Percentiles rank a stretch among this genome's conserved stretches.
phyloP scores from a whole-genome alignment of 140 eudicot species.

The Bidens hawaiensis region DNA sequence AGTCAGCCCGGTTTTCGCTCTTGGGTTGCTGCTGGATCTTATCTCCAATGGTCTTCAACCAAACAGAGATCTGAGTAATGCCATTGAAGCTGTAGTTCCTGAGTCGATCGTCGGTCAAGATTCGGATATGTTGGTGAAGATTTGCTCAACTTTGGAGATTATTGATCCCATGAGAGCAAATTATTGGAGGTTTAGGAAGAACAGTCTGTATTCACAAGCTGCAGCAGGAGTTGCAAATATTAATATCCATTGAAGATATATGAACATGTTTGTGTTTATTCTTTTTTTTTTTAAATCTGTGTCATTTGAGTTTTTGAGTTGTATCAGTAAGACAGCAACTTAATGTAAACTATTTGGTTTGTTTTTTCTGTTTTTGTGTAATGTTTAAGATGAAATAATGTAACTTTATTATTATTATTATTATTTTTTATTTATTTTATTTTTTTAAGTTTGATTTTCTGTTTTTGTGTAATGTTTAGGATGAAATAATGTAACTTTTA shows the following conservation, averaged over 20 bases:
- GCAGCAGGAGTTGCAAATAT: constrained; percentile 26
- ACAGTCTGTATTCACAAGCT: constrained; percentile 29
- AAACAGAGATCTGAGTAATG: constrained; percentile 51
- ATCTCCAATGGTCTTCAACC: constrained; percentile 61
- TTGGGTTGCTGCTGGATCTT: constrained; percentile 76
- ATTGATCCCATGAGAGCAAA: constrained; percentile 71
- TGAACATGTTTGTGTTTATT: background rate
- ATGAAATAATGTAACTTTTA: too few relatives aligned
- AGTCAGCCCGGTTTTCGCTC: constrained; percentile 49
- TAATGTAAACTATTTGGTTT: too few relatives aligned
- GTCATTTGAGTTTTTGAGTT: background rate
- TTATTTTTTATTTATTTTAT: too few relatives aligned
- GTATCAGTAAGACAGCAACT: background rate
- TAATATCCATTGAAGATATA: constrained; percentile 15
- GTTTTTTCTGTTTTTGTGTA: too few relatives aligned
- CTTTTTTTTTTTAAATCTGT: background rate
- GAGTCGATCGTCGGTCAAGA: constrained; percentile 34
- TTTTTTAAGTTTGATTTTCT: too few relatives aligned
- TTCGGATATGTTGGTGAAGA: constrained; percentile 29
- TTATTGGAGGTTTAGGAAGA: constrained; percentile 93
- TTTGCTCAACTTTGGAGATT: constrained; percentile 60
- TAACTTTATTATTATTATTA: too few relatives aligned
- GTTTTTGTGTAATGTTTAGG: too few relatives aligned
- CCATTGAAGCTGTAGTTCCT: constrained; percentile 41
- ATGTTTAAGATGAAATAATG: too few relatives aligned